Conservation (phyloP, 805 yeast species). For the Nakazawaea wyomingensis region DNA sequence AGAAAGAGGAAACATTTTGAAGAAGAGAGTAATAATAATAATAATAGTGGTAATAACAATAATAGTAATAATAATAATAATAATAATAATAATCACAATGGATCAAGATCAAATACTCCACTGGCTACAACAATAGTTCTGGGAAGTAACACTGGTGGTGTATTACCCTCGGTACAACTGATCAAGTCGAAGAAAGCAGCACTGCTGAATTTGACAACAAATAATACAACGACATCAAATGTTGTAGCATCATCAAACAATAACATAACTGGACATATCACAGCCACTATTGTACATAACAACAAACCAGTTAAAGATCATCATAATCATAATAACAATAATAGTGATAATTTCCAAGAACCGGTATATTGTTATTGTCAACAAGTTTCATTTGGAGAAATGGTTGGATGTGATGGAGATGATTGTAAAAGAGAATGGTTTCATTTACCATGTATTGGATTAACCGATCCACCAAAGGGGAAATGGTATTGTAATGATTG, state of each 20-base stretch:
- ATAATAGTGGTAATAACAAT: conserved; percentile 9
- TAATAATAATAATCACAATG: neutral
- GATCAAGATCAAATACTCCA: conserved; percentile 8
- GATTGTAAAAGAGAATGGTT: conserved; percentile 93
- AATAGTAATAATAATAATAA: conserved; percentile 12
- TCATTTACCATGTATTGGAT: conserved; percentile 88
- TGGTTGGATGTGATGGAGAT: conserved; percentile 98
- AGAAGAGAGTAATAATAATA: neutral
- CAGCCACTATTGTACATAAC: neutral
- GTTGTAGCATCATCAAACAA: too few relatives aligned
- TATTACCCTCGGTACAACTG: conserved; percentile 2
- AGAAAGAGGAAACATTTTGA: conserved; percentile 5
- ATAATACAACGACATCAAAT: too few relatives aligned
- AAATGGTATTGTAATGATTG: conserved; percentile 81
- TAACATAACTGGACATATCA: too few relatives aligned
- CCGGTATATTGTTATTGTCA: conserved; percentile 95
- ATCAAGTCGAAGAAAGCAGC: neutral
- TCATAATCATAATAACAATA: too few relatives aligned
- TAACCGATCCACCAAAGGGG: conserved; percentile 80
- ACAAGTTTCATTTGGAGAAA: conserved; percentile 95
- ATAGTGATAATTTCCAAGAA: conserved; percentile 41
- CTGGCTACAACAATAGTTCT: neutral
- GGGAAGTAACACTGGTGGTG: neutral
- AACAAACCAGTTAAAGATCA: neutral
- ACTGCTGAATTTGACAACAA: neutral